phyloP scores from a whole-genome alignment of 2,329 filamentous ascomycete species.

The Sporothrix protearum region DNA sequence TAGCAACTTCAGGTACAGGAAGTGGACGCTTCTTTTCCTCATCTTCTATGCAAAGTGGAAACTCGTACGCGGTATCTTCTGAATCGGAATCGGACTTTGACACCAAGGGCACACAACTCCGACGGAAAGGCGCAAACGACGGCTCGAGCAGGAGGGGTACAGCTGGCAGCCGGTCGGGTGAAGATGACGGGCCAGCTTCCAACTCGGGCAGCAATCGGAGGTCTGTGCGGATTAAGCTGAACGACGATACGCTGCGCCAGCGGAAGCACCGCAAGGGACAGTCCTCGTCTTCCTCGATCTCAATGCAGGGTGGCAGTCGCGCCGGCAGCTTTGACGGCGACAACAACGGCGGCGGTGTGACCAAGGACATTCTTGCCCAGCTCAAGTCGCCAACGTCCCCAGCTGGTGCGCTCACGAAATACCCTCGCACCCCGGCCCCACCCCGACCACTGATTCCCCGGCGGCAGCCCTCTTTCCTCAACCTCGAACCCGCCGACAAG shows the following conservation, averaged over 20 bases:
- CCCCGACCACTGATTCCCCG: conserved; percentile 86
- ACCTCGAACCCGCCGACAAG: conserved; percentile 48
- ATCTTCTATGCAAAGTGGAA: conserved; percentile 38
- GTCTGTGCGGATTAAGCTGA: conserved; percentile 86
- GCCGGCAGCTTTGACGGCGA: conserved; percentile 33
- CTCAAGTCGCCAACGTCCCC: conserved; percentile 93
- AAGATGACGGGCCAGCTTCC: conserved; percentile 44
- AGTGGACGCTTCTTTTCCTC: conserved; percentile 39
- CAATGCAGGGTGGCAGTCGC: conserved; percentile 35
- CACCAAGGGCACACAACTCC: conserved; percentile 30
- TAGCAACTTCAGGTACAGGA: neutral
- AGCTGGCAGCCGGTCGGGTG: conserved; percentile 23
- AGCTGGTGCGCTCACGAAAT: conserved; percentile 73
- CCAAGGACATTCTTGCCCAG: conserved; percentile 65
- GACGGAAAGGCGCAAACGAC: conserved; percentile 13
- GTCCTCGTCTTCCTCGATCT: conserved; percentile 37
- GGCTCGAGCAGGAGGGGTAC: conserved; percentile 20
- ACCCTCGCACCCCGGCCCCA: conserved; percentile 83
- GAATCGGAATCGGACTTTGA: conserved; percentile 64
- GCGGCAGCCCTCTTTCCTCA: conserved; percentile 82
- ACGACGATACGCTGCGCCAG: conserved; percentile 71
- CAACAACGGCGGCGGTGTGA: conserved; percentile 32
- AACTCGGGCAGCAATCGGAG: conserved; percentile 62
- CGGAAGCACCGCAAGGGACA: conserved; percentile 66
- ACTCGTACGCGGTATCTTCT: conserved; percentile 64